phyloP scores from a whole-genome alignment of 148 eudicot genomes.

The Chenopodium berlandieri region DNA sequence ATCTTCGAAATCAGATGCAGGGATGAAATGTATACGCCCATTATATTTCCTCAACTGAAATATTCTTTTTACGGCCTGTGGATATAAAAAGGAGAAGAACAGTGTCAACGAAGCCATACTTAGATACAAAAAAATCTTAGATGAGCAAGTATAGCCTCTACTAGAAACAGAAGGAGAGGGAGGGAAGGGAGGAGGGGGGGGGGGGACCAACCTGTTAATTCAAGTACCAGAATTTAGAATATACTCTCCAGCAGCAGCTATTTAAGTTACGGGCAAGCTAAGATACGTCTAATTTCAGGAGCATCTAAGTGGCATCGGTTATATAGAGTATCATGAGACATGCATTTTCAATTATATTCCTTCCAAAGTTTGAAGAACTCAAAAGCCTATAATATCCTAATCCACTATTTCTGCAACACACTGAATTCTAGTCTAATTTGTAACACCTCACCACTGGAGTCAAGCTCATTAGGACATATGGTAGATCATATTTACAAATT shows the following conservation, averaged over 20 bases:
- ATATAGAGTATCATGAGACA: too few species aligned
- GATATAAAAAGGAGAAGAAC: neutral
- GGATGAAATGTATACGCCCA: slow-evolving; percentile 74
- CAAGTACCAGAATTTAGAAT: too few species aligned
- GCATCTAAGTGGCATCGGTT: too few species aligned
- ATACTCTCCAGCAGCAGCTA: too few species aligned
- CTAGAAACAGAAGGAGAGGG: too few species aligned
- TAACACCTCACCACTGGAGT: neutral
- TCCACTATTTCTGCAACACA: neutral
- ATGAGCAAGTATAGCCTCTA: neutral
- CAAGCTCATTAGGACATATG: neutral
- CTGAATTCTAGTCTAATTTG: neutral
- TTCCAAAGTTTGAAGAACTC: neutral
- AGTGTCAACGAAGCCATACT: neutral
- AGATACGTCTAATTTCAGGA: too few species aligned
- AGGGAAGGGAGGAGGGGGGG: too few species aligned
- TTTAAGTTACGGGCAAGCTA: too few species aligned
- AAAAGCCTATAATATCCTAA: neutral
- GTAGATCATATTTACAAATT: neutral
- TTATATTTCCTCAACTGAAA: slow-evolving; percentile 64
- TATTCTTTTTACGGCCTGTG: slow-evolving; percentile 74
- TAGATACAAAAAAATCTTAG: neutral
- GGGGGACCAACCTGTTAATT: too few species aligned
- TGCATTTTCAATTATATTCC: too few species aligned
- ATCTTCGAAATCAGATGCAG: slow-evolving; percentile 78